Base-by-base conservation (phyloP, 257 asterid species). In the Nicotiana benthamiana region DNA sequence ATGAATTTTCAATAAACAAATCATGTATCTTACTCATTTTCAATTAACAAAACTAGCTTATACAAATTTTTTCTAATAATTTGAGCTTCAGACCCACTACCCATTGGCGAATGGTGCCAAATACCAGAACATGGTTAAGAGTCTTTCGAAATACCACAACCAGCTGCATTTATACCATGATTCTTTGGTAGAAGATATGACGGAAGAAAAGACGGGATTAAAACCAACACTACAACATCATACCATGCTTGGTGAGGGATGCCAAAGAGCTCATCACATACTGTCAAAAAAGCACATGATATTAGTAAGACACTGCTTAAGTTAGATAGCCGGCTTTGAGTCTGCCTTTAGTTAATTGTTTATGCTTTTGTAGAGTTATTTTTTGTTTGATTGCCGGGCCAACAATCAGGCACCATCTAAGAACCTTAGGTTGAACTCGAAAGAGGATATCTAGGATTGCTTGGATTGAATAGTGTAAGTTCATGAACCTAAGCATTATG, bases 241-340 rank as follows among this genome's bases (percentile, higher is more conserved):
- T n/a, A 86, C 97, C 98, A 94, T 79, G 94, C 94, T 82, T 90
- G 82, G 51, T 86, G 89, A 65, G 98, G 95, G 79, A 94, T 93
- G 80, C 98, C 97, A 75, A 93, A 75, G 80, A 90, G 79, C 85
- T 94, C 96, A 82, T 93, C 97, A 82, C 98, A 94, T 83, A 93
- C 98, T 94, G 97, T 83, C 87, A 84, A 17, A 64, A 72, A 72
- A 46, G 40, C 78, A 75, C 53, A 81, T 36, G 28, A 46, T 48
- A 24, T 72, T 72, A 24, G 61, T 27, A 46, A 46, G 78, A 24
- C 60, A 22, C 6, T 34, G 43, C 43, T 6, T 34, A 34, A 34
- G 43, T 34, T 34, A 34, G 43, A 7, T 34, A 6, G 9, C 43
- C 43, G 7, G 9, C 43, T 34, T 34, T 34, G 7, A 34, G 43